Conservation (phyloP, 441 rosid genomes). For the Brassica hybrid region DNA sequence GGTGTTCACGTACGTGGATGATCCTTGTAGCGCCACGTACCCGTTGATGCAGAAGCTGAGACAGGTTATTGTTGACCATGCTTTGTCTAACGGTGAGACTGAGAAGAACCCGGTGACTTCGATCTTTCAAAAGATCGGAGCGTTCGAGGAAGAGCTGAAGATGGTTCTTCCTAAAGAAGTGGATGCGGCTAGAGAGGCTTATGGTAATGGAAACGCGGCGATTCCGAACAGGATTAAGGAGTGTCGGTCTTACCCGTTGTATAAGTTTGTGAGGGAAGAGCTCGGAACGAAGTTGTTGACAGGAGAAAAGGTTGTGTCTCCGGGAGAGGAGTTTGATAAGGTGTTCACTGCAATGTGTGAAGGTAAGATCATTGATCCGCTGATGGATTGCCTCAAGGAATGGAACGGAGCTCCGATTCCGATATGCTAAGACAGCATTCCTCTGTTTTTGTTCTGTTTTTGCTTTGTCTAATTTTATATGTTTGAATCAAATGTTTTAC, state of each 20-base stretch:
- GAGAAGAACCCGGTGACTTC: not conserved
- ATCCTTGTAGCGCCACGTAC: not conserved
- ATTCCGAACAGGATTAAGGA: slow-evolving; percentile 12
- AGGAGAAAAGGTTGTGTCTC: not conserved
- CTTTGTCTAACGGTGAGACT: not conserved
- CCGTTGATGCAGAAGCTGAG: not conserved
- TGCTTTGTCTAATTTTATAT: no score
- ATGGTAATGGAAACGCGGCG: not conserved
- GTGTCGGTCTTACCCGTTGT: not conserved
- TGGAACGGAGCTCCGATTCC: slow-evolving; percentile 27
- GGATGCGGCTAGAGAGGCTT: not conserved
- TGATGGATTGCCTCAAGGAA: slow-evolving; percentile 17
- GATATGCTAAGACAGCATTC: not conserved
- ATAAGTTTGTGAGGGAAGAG: slow-evolving; percentile 5
- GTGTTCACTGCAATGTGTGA: slow-evolving; percentile 9
- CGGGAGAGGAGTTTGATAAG: slow-evolving; percentile 11
- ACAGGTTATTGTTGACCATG: not conserved
- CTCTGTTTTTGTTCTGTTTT: no score
- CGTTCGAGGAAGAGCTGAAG: not conserved
- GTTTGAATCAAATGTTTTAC: no score
- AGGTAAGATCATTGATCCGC: slow-evolving; percentile 16
- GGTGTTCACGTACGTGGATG: not conserved
- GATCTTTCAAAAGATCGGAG: not conserved
- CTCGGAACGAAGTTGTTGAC: slow-evolving; percentile 2
- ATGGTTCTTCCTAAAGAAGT: not conserved